Evolutionary conservation across 2,329 filamentous ascomycete species (phyloP), one percentile per base, ranked within the genome.

Genomic region (Aspergillus sp.): DNA sequence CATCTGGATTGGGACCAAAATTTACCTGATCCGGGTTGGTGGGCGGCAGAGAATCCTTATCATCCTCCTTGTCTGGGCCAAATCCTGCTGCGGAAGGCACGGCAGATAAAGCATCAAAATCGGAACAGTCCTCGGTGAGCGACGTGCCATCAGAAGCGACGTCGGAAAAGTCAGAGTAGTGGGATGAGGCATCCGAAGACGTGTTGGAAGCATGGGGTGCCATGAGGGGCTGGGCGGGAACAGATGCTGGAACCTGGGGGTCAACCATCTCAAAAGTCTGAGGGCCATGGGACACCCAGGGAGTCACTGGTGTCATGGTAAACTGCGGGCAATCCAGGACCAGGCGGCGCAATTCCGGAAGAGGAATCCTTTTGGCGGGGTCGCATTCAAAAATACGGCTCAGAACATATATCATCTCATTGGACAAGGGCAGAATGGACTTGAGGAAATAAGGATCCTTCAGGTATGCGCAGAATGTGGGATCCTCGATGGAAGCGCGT

Each of bases 401-500:
- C 59, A 98, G 73, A 54, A 98, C 94, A 63, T 80, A 76, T 72
- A 96, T 90, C 65, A 97, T 77, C 64, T 96, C 90, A 64, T 87
- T 78, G 47, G 93, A 90, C 61, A 98, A 72, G 26, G 93, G 91
- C 48, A 98, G 78, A 59, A 98, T 98, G 52, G 88, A 86, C 74
- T 89, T 86, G 55, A 98, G 74, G 68, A 97, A 98, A 63, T 85
- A 83, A 51, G 82, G 81, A 63, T 89, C 88, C 73, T 85, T 85
- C 58, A 86, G 79, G 71, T 86, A 97, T 46, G 90, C 90, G 61
- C 86, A 82, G 78, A 97, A 98, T 41, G 93, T 97, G 54, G 88
- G 88, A 69, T 98, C 93, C 67, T 95, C 88, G 57, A 82, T 76
- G 8, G 89, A 95, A 52, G 93, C 93, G 66, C 93, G 86, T 74